Evolutionary conservation across 2,329 filamentous ascomycete species (phyloP), one percentile per base, ranked within the genome.

Genomic region (Fusarium sp.): DNA sequence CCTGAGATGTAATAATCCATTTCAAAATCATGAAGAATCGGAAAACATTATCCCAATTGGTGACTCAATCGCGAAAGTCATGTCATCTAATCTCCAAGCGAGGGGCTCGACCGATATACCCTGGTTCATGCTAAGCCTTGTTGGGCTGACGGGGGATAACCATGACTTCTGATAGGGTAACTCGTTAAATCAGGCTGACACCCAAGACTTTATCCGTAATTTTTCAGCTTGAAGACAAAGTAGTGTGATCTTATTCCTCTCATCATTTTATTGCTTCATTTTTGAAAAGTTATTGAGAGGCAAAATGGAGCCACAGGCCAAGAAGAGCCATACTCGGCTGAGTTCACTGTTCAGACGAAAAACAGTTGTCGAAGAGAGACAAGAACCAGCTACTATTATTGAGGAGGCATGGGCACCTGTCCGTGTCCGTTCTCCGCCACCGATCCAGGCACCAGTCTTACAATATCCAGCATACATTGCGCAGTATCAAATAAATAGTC

Each of bases 1-100:
- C 59, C 72, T 1, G 63, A 69, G 13, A 56, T 73, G n/a, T 62
- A 22, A 41, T 22, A 32, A 9, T 9, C 9, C 2, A 24, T 20
- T 8, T 16, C 24, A 2, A 22, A n/a, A 7, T 2, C 7, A 10
- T 13, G 25, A 51, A 24, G 8, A 38, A 25, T n/a, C 30, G 20
- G 12, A 25, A 38, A 41, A 27, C 13, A 52, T n/a, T 52, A 38
- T 38, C 48, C 30, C 24, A 38, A 38, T 38, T 25, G 20, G 30
- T 51, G 18, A 38, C 6, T 38, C 34, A 38, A n/a, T 38, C 34
- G 34, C 30, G 12, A 20, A 34, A 27, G n/a, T 40, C 49, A 27
- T 53, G 32, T 13, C 49, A 53, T 29, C 12, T 3, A 29, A 43
- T 53, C 34, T 53, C 34, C 18, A 41, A 41, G 49, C 24, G 32